Percentiles rank a stretch among this genome's conserved stretches.
These are phyloP conservation scores for Tricholoma terreum DNA, from an alignment of 768 basidiomycete species.

Conservation along the genomic window DNA sequence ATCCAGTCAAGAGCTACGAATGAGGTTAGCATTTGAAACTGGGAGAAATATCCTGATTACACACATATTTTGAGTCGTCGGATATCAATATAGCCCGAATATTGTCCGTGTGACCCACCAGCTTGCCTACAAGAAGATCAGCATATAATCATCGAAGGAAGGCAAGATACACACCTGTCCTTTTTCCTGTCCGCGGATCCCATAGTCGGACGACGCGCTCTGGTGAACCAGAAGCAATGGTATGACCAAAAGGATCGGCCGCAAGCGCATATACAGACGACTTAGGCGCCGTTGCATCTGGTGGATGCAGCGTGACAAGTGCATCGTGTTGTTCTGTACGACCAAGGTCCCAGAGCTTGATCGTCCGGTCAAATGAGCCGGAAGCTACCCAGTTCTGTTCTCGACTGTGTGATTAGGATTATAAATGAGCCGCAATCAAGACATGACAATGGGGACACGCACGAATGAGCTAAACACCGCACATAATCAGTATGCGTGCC, in stretches of 20 bases:
- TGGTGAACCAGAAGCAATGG: constrained; percentile 87
- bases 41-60: constrained; percentile 25
- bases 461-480: constrained; percentile 76
- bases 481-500: constrained; percentile 87
- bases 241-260: constrained; percentile 73
- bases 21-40: constrained; percentile 5
- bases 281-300: constrained; percentile 65
- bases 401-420: constrained; percentile 47
- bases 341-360: constrained; percentile 91
- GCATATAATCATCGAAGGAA: neutral
- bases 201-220: constrained; percentile 89
- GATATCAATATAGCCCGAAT: constrained; percentile 87
- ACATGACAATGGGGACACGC: constrained; percentile 16
- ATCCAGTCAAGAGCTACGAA: constrained; percentile 73
- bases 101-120: constrained; percentile 97
- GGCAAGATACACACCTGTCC: constrained; percentile 39
- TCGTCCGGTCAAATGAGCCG: constrained; percentile 90
- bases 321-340: constrained; percentile 40
- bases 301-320: constrained; percentile 62
- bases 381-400: constrained; percentile 87
- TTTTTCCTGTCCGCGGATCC: constrained; percentile 87
- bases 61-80: constrained; percentile 87
- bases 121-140: constrained; percentile 47
- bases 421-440: constrained; percentile 8
- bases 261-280: constrained; percentile 77